Evolutionary conservation across 1,139 yeast genomes (phyloP), one percentile per base, ranked within the genome.

Genomic region (Candida sanyaensis): DNA sequence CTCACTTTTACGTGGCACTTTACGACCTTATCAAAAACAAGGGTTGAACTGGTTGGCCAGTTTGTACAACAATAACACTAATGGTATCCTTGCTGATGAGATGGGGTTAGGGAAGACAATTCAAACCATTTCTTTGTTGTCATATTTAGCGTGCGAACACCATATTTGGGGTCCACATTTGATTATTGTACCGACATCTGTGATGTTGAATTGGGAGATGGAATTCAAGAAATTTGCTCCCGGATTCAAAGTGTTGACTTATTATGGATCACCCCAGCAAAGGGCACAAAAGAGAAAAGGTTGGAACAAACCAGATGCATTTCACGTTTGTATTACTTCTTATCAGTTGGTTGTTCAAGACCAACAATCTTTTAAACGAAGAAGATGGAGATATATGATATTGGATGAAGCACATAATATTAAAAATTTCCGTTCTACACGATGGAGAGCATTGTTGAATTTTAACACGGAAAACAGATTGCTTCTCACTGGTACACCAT

Each of bases 171-270:
- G 99, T 0, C 99, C 99, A 0, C 99, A 95, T 71, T 73, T 95
- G 47, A 92, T 95, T 66, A 84, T 95, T 51, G 99, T 95, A 4
- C 99, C 99, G 2, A 95, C 99, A 0, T 90, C 97, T 17, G 99
- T 95, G n/a, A 85, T 95, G 86, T 81, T 95, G 48, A 95, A 95
- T 64, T 95, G 99, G 99, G 99, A 95, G 65, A 92, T 93, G 97
- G 99, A 95, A 64, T 92, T 95, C 70, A 95, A 93, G 62, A 84
- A 96, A 57, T 95, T 95, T 75, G 98, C 98, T 0, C 99, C 99
- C 0, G 99, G 99, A 0, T 88, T 95, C 66, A 93, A 95, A 64
- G 96, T 95, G 1, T 65, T 95, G 64, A 93, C 99, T 0, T 95
- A 95, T 64, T 95, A 93, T 62, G 99, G 99, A 0, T 86, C 95